Conservation (phyloP, 2,329 filamentous ascomycete species). For the Aureobasidium sp. region DNA sequence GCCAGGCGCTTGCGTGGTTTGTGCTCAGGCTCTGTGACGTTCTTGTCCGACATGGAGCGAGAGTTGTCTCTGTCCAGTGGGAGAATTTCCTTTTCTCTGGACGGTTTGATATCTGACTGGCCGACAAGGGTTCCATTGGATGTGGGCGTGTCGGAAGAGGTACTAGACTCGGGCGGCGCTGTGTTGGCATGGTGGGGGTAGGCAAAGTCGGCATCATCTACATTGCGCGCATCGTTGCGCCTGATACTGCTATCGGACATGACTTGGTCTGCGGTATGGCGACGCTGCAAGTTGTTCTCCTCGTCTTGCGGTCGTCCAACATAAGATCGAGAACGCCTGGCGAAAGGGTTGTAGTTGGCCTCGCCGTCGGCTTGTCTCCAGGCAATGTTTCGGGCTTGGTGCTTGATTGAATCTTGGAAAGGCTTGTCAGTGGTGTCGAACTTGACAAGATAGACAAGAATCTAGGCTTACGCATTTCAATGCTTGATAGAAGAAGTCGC, state of each 20-base stretch:
- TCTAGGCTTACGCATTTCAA: conserved; percentile 17
- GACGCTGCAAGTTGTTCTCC: conserved; percentile 11
- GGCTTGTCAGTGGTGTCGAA: conserved; percentile 12
- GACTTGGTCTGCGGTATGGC: conserved; percentile 15
- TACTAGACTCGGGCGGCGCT: conserved; percentile 4
- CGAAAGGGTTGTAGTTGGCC: conserved; percentile 20
- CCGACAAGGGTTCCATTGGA: conserved; percentile 6
- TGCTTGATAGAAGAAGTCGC: not conserved
- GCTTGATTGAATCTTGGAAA: conserved; percentile 18
- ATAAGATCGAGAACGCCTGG: conserved; percentile 12
- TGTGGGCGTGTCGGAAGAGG: not conserved
- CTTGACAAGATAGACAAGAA: conserved; percentile 3
- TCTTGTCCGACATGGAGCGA: not conserved
- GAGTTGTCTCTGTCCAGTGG: conserved; percentile 1
- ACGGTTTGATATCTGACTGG: not conserved
- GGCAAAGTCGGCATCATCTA: conserved; percentile 16
- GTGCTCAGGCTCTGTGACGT: not conserved
- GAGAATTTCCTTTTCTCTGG: not conserved
- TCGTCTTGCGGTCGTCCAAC: conserved; percentile 9
- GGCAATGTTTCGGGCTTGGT: conserved; percentile 18
- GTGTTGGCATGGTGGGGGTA: conserved; percentile 17
- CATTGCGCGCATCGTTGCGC: not conserved
- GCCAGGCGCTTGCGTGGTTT: conserved; percentile 4
- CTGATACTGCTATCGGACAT: conserved; percentile 7
- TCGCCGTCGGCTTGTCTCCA: conserved; percentile 18